Evolutionary conservation across 805 yeast genomes (phyloP).

Genomic region (Wickerhamiella kurtzmanii): DNA sequence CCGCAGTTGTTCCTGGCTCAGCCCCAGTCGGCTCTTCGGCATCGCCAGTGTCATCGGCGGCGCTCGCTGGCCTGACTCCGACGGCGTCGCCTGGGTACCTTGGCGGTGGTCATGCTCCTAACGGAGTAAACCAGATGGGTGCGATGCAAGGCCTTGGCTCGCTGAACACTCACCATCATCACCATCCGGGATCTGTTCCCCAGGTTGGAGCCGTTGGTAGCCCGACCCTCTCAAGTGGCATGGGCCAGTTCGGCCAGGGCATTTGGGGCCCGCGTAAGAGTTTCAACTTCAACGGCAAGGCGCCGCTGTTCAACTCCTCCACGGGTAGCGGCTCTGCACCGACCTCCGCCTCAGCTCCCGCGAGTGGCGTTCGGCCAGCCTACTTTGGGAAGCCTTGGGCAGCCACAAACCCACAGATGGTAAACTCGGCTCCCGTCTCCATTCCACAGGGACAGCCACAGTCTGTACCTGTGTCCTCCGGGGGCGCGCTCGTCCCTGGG

Average conservation of each 20-base stretch:
- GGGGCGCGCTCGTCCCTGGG: constrained; percentile 3
- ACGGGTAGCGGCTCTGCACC: constrained; percentile 4
- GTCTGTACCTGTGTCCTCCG: constrained; percentile 5
- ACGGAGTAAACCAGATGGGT: background rate
- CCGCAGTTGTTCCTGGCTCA: background rate
- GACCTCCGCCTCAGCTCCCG: constrained; percentile 2
- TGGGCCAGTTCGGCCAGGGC: constrained; percentile 12
- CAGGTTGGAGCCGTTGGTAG: background rate
- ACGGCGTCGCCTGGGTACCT: constrained; percentile 7
- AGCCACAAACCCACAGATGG: background rate
- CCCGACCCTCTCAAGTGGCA: background rate
- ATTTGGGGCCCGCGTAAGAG: constrained; percentile 18
- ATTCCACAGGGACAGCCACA: constrained; percentile 2
- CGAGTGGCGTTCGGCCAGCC: background rate
- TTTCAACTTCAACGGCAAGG: constrained; percentile 2
- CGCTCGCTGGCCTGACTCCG: constrained; percentile 5
- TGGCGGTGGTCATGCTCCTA: background rate
- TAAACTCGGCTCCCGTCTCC: constrained; percentile 3
- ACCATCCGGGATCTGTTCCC: background rate
- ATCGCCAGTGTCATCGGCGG: background rate
- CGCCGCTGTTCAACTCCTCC: constrained; percentile 4
- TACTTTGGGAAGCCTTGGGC: background rate
- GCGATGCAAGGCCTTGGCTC: background rate
- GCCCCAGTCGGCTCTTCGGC: background rate
- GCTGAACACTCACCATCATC: background rate